Percentiles rank a stretch among this genome's conserved stretches.
These are phyloP conservation scores for Flaveria brownii DNA, from an alignment of 129 eudicot genomes.

Conservation along the genomic window DNA sequence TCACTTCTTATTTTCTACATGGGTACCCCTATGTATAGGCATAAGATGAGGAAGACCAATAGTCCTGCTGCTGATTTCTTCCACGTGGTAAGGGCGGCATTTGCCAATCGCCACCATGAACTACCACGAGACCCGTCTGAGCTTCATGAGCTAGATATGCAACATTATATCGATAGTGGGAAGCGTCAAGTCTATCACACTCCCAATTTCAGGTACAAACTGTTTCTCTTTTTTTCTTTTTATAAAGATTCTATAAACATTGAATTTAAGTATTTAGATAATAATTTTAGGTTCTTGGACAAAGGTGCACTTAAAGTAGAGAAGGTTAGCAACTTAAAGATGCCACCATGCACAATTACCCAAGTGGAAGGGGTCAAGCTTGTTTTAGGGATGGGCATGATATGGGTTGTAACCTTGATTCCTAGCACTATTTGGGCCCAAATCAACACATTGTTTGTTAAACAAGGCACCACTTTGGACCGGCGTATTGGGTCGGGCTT, in stretches of 20 bases:
- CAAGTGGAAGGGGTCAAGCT: conserved; percentile 88
- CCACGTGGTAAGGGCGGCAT: conserved; percentile 51
- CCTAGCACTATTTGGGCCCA: conserved; percentile 98
- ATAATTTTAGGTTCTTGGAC: conserved; percentile 68
- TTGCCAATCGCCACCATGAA: conserved; percentile 51
- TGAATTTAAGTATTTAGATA: not conserved
- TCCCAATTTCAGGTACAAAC: conserved; percentile 55
- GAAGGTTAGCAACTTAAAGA: conserved; percentile 17
- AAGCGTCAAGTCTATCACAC: conserved; percentile 64
- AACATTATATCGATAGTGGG: conserved; percentile 48
- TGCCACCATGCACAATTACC: conserved; percentile 72
- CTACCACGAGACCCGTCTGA: conserved; percentile 47
- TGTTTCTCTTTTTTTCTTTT: not conserved
- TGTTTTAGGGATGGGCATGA: conserved; percentile 71
- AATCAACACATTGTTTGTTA: conserved; percentile 87
- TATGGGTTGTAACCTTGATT: conserved; percentile 74
- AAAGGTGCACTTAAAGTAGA: conserved; percentile 72
- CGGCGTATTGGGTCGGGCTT: conserved; percentile 56
- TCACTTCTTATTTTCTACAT: conserved; percentile 69
- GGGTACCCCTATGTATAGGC: conserved; percentile 89
- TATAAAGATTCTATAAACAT: not conserved
- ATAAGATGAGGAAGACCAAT: conserved; percentile 55
- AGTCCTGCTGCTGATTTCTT: conserved; percentile 56
- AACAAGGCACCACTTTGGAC: conserved; percentile 91
- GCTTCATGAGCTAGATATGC: conserved; percentile 68